Conservation (phyloP, 257 asterid genomes). For the Solanum gandarillasii region DNA sequence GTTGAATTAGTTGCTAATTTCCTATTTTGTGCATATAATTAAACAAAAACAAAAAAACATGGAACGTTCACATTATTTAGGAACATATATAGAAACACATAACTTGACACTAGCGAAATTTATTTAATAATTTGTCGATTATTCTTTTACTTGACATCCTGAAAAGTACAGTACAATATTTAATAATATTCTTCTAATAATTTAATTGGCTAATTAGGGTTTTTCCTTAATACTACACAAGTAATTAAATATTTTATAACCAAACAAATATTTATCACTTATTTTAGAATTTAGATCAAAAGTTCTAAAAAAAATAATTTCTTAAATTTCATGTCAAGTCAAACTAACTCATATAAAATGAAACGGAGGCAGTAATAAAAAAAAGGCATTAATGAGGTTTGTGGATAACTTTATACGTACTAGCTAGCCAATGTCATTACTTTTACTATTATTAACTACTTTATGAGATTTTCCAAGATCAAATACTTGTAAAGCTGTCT, state of each 20-base stretch:
- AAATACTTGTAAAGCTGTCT: not conserved
- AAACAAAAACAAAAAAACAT: not conserved
- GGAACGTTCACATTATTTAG: not conserved
- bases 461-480: not conserved
- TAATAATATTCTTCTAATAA: not conserved
- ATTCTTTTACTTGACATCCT: not conserved
- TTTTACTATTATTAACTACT: not conserved
- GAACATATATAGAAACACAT: not conserved
- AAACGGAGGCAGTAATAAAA: too few relatives aligned
- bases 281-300: too few relatives aligned
- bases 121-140: not conserved
- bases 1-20: not conserved
- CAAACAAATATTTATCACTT: too few relatives aligned
- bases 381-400: not conserved
- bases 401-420: not conserved
- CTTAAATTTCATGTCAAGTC: too few relatives aligned
- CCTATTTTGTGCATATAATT: not conserved
- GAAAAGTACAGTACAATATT: not conserved
- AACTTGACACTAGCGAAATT: not conserved
- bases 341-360: too few relatives aligned
- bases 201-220: not conserved
- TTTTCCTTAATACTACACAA: too few relatives aligned
- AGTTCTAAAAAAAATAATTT: accelerated
- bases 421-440: not conserved
- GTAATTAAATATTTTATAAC: too few relatives aligned